phyloP scores from a whole-genome alignment of 805 yeast species.

The Candida pseudofarinosa region DNA sequence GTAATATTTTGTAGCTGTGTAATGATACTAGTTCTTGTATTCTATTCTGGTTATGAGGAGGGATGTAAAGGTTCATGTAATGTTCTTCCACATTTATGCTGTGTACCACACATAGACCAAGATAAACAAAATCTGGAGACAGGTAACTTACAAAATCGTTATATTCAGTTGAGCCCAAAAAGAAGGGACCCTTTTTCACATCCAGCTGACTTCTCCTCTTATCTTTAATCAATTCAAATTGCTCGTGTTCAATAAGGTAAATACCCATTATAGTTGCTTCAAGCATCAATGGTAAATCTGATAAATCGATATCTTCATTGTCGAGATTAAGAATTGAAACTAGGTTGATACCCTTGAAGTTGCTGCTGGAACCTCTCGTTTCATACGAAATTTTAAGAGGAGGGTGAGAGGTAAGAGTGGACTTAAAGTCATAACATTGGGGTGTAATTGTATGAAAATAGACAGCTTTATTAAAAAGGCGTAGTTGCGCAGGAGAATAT shows the following conservation, averaged over 20 bases:
- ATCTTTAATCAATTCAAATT: slow-evolving; percentile 13
- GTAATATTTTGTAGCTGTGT: slow-evolving; percentile 27
- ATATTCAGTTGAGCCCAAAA: slow-evolving; percentile 15
- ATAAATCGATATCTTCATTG: slow-evolving; percentile 13
- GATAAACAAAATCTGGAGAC: slow-evolving; percentile 20
- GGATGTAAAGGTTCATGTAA: slow-evolving; percentile 55
- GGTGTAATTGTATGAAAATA: slow-evolving; percentile 46
- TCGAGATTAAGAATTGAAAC: slow-evolving; percentile 23
- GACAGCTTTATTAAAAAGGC: slow-evolving; percentile 48
- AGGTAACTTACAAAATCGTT: slow-evolving; percentile 8
- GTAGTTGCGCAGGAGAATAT: slow-evolving; percentile 49
- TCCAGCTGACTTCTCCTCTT: slow-evolving; percentile 15
- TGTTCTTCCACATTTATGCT: slow-evolving; percentile 45
- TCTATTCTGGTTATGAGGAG: slow-evolving; percentile 18
- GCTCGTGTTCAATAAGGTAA: slow-evolving; percentile 23
- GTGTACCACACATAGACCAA: slow-evolving; percentile 63
- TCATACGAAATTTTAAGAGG: slow-evolving; percentile 28
- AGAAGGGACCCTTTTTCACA: slow-evolving; percentile 12
- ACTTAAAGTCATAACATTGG: slow-evolving; percentile 17
- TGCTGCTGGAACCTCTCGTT: slow-evolving; percentile 6
- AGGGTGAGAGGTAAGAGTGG: slow-evolving; percentile 18
- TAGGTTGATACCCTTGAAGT: slow-evolving; percentile 20
- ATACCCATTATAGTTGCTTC: slow-evolving; percentile 43
- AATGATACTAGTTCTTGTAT: slow-evolving; percentile 15
- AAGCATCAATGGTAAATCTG: slow-evolving; percentile 26